phyloP scores from a whole-genome alignment of 768 basidiomycete genomes.

The Hemileccinum impolitum region DNA sequence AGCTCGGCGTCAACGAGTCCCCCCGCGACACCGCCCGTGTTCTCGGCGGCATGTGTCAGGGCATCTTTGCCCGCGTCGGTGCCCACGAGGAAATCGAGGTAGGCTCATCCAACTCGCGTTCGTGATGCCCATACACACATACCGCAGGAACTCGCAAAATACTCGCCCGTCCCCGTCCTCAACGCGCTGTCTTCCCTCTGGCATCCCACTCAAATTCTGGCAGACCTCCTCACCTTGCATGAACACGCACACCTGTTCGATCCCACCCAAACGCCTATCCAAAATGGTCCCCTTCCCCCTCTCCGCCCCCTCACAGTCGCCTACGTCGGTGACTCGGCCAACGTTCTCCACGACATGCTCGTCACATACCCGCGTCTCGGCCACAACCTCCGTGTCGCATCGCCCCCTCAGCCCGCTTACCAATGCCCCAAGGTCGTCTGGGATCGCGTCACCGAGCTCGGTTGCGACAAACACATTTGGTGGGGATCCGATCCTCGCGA shows the following conservation, averaged over 20 bases:
- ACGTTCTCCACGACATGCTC: conserved; percentile 96
- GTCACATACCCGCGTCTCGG: conserved; percentile 92
- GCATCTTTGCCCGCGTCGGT: conserved; percentile 95
- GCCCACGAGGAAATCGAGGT: conserved; percentile 93
- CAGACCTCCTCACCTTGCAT: conserved; percentile 87
- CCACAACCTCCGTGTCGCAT: conserved; percentile 80
- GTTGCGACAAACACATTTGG: conserved; percentile 66
- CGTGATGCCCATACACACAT: background rate
- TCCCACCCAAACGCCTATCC: conserved; percentile 16
- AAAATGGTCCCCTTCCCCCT: conserved; percentile 38
- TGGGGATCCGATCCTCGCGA: conserved; percentile 80
- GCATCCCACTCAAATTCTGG: conserved; percentile 96
- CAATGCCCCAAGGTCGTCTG: conserved; percentile 72
- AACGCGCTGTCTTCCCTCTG: conserved; percentile 95
- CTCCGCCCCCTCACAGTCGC: conserved; percentile 84
- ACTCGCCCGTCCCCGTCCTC: conserved; percentile 91
- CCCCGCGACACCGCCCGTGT: conserved; percentile 82
- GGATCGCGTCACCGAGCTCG: conserved; percentile 74
- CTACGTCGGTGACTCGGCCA: conserved; percentile 92
- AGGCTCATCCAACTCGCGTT: conserved; percentile 18
- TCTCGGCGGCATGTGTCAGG: conserved; percentile 92
- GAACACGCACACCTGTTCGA: conserved; percentile 64
- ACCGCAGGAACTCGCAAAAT: conserved; percentile 79
- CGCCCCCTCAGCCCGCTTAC: conserved; percentile 60
- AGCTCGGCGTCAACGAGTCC: conserved; percentile 93